Base-by-base conservation (phyloP, 2,329 filamentous ascomycete genomes). In the Penicillium brevicompactum region DNA sequence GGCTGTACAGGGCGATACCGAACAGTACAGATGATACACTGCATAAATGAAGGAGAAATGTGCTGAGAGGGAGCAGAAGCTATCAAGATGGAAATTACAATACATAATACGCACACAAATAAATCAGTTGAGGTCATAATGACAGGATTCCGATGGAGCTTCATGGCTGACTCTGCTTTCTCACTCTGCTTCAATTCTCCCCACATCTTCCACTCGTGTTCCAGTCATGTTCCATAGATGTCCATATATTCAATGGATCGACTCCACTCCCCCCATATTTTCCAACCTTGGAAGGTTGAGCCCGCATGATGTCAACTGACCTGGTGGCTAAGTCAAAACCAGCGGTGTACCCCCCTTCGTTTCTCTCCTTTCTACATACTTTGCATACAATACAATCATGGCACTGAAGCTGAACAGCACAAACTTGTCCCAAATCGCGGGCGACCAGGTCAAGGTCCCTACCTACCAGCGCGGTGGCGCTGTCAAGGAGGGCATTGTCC, bases 401-500 rank as follows among this genome's bases (percentile, higher is more conserved):
- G 14, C 38, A 8, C 60, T 77, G 56, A 74, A 76, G 66, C 74
- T 79, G 51, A 76, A 61, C 64, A 74, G 49, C 67, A 61, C 67
- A 57, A 77, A 75, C 60, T 62, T 79, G 49, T 54, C 69, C 46
- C 69, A 73, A 54, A 77, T 79, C 16, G 57, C 64, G 1, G 64
- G 63, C 13, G 56, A 69, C 27, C 54, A 63, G 32, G 65, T 78
- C 58, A 67, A 70, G 58, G 64, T 76, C 40, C 79, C 78, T 4
- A 75, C 69, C 55, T 82, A 82, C 66, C 67, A 70, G 47, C 79
- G 80, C 48, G 65, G 64, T 58, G 61, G 62, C 58, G 71, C 68
- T 38, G 72, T 82, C 59, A 82, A 81, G 72, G 78, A 83, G 66
- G 80, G 80, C 37, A 82, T 83, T 49, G 80, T 83, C 44, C 80